Evolutionary conservation across 1,139 yeast genomes (phyloP), one percentile per base, ranked within the genome.

Genomic region (Sugiyamaella castrensis): DNA sequence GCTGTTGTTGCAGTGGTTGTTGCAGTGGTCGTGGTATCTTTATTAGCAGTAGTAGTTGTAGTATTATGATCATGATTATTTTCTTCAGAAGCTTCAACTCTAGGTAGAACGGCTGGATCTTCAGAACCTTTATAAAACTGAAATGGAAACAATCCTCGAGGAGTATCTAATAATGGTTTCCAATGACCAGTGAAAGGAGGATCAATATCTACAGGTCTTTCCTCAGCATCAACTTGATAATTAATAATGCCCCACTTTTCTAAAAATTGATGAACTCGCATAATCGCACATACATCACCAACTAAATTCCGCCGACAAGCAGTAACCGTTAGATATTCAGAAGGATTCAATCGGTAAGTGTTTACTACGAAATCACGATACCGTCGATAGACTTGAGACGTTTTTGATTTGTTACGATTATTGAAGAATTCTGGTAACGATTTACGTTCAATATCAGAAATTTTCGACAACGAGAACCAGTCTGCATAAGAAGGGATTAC

Each of bases 211-310:
- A 81, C 76, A 1, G 95, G 92, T 54, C 86, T 79, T 52, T 84
- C 76, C 57, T 82, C 88, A 1, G 79, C 75, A 63, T 83, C 91
- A 42, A 85, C 96, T 68, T 92, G 98, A 65, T 94, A 94, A 67
- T 94, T 94, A 50, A 94, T 88, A 51, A 94, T 73, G 0, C 99
- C 99, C 99, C 99, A 94, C 67, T 86, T 87, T 63, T 82, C 91
- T 56, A 94, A 74, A 63, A 94, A 92, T 55, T 87, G 80, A 66
- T 89, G 97, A 9, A 92, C 81, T 56, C 99, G 78, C 79, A 92
- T 81, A 53, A 94, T 77, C 1, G 96, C 84, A 15, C 97, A 95
- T 9, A 91, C 98, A 71, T 94, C 98, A 37, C 98, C 98, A 19
- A 89, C 94, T 54, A 94, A 76, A 63, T 91, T 92, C 62, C 99